phyloP scores from a whole-genome alignment of 768 basidiomycete genomes.

The Pisolithus marmoratus region DNA sequence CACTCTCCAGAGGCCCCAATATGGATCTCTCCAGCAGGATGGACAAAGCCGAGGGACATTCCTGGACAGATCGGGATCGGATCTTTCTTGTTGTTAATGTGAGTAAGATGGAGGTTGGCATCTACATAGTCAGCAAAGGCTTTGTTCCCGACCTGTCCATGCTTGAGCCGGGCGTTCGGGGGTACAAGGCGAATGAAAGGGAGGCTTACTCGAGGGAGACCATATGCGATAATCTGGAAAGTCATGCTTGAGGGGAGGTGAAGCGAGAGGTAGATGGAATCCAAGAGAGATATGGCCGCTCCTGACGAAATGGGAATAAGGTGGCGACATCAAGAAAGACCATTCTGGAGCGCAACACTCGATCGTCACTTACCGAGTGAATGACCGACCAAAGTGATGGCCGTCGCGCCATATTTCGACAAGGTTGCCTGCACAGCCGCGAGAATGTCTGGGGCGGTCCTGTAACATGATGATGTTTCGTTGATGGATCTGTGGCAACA shows the following conservation, averaged over 20 bases:
- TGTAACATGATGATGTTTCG: slow-evolving; percentile 9
- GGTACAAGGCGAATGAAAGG: background rate
- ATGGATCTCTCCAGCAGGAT: slow-evolving; percentile 37
- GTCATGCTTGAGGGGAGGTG: slow-evolving; percentile 29
- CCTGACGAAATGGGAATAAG: background rate
- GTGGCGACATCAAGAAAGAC: background rate
- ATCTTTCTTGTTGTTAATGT: slow-evolving; percentile 47
- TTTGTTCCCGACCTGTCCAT: slow-evolving; percentile 34
- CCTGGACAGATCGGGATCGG: slow-evolving; percentile 31
- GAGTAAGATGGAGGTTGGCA: slow-evolving; percentile 25
- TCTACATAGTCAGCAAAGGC: slow-evolving; percentile 41
- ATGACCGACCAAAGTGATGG: slow-evolving; percentile 40
- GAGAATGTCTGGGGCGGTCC: slow-evolving; percentile 36
- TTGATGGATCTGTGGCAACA: background rate
- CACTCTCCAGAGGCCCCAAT: slow-evolving; percentile 42
- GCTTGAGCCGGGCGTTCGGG: background rate
- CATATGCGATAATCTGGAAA: slow-evolving; percentile 33
- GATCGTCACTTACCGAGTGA: slow-evolving; percentile 28
- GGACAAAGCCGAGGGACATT: slow-evolving; percentile 32
- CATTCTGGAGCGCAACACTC: background rate
- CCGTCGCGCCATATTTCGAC: slow-evolving; percentile 24
- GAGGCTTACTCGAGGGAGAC: slow-evolving; percentile 32
- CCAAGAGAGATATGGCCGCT: slow-evolving; percentile 42
- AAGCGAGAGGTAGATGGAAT: slow-evolving; percentile 35
- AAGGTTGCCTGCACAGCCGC: slow-evolving; percentile 35